phyloP scores from a whole-genome alignment of 208 protist species.

The Trypanosoma vivax region DNA sequence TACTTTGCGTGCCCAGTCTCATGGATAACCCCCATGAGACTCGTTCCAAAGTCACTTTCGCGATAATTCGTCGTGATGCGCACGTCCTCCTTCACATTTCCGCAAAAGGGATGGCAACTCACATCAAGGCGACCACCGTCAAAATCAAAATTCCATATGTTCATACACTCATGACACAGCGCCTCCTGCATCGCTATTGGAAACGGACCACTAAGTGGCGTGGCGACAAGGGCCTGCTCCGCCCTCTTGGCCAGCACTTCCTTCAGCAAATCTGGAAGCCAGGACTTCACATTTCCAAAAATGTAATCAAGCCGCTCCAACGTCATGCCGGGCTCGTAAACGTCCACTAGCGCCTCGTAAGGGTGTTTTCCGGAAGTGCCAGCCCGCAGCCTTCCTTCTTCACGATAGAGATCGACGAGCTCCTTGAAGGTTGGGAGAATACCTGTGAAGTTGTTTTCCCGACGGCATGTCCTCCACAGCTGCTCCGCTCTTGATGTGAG shows the following conservation, averaged over 20 bases:
- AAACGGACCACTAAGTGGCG: slow-evolving; percentile 37
- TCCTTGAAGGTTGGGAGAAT: slow-evolving; percentile 72
- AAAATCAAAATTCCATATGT: slow-evolving; percentile 73
- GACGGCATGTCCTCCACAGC: slow-evolving; percentile 63
- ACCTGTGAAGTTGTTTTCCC: slow-evolving; percentile 54
- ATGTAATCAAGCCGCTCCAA: slow-evolving; percentile 49
- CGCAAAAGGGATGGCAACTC: slow-evolving; percentile 86
- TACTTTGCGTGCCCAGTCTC: slow-evolving; percentile 89
- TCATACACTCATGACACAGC: slow-evolving; percentile 48
- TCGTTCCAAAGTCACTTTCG: slow-evolving; percentile 40
- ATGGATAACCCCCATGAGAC: slow-evolving; percentile 72
- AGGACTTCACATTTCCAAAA: slow-evolving; percentile 67
- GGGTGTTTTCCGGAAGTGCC: slow-evolving; percentile 32
- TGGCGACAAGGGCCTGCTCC: slow-evolving; percentile 12
- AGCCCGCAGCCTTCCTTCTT: slow-evolving; percentile 54
- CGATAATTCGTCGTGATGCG: slow-evolving; percentile 82
- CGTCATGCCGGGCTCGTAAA: slow-evolving; percentile 81
- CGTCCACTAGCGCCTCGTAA: slow-evolving; percentile 74
- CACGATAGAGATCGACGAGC: slow-evolving; percentile 55
- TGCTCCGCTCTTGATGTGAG: slow-evolving; percentile 47
- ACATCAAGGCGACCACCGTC: slow-evolving; percentile 76
- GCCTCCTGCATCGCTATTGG: slow-evolving; percentile 45
- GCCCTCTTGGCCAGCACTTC: slow-evolving; percentile 62
- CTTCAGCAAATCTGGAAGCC: slow-evolving; percentile 69
- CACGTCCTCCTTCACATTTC: slow-evolving; percentile 69